Evolutionary conservation across 805 yeast species (phyloP), one percentile per base, ranked within the genome.

Genomic region (Metschnikowia amazonensis): DNA sequence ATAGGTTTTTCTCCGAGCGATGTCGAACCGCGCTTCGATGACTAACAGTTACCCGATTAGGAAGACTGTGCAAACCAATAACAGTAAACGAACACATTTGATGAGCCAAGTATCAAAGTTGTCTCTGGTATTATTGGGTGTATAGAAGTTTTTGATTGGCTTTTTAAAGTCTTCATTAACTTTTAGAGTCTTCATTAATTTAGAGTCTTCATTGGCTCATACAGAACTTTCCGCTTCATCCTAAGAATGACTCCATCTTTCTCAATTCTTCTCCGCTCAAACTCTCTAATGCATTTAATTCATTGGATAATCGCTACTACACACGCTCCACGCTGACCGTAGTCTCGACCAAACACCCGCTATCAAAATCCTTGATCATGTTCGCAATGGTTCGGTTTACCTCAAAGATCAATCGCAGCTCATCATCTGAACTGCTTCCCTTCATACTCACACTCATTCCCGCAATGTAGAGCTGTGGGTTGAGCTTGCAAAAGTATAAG

Each of bases 371-470:
- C 24, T 52, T 52, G 46, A 76, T 50, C 13, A 67, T 58, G 13
- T 61, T 64, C 34, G 65, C 59, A 3, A 81, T 64, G 6, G 78
- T 62, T 28, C 75, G 66, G 34, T 65, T 62, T 2, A 76, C 64
- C 47, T 81, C 81, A 48, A 71, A 74, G 35, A 85, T 60, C 28
- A 86, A 57, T 27, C 70, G 64, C 1, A 79, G 62, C 59, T 85
- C 92, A 37, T 84, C 89, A 45, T 84, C 87, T 50, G 79, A 79
- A 3, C 85, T 77, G 1, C 83, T 86, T n/a, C 90, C 90, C 38
- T 67, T 63, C 84, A 86, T 80, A 17, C 61, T 63, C 3, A 86
- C 52, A 45, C 69, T 74, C 14, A 83, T 50, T 3, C 87, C 74
- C 2, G 82, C 77, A 20, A 86, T 72, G 53, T 74, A 80, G 3